Percentiles rank a stretch among this genome's conserved stretches.
phyloP scores from a whole-genome alignment of 2,329 filamentous ascomycete species.

The Domatiomyces globalis region DNA sequence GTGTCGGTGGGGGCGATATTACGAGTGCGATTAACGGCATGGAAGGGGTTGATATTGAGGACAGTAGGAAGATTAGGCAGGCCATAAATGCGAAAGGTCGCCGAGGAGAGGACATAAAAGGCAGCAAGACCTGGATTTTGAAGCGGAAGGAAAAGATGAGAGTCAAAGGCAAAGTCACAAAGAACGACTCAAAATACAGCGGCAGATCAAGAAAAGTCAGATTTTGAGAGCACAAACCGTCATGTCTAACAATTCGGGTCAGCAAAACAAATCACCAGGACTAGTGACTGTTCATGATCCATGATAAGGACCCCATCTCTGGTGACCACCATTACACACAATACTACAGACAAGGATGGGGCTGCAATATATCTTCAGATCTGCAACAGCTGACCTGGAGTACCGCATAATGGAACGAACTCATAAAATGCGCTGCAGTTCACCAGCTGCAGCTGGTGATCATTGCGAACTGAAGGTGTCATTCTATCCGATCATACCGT shows the following conservation, averaged over 20 bases:
- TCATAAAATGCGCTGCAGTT: too few relatives aligned
- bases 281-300: background rate
- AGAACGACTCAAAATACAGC: conserved; percentile 82
- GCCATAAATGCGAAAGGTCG: conserved; percentile 32
- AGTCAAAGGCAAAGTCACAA: conserved; percentile 86
- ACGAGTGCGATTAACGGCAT: conserved; percentile 79
- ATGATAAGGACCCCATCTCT: background rate
- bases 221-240: conserved; percentile 41
- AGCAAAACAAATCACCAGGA: background rate
- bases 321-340: background rate
- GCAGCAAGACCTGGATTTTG: conserved; percentile 37
- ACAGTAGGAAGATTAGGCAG: conserved; percentile 42
- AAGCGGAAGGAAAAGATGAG: conserved; percentile 82
- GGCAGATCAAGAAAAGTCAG: conserved; percentile 69
- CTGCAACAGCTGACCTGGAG: too few relatives aligned
- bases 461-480: too few relatives aligned
- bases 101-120: conserved; percentile 36
- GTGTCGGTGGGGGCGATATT: conserved; percentile 78
- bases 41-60: conserved; percentile 73
- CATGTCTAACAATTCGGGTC: background rate
- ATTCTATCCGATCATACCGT: too few relatives aligned
- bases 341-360: too few relatives aligned
- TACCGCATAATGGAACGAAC: too few relatives aligned
- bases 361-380: too few relatives aligned
- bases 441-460: too few relatives aligned